Conservation (phyloP, 148 eudicot species). For the Selenicereus undatus region DNA sequence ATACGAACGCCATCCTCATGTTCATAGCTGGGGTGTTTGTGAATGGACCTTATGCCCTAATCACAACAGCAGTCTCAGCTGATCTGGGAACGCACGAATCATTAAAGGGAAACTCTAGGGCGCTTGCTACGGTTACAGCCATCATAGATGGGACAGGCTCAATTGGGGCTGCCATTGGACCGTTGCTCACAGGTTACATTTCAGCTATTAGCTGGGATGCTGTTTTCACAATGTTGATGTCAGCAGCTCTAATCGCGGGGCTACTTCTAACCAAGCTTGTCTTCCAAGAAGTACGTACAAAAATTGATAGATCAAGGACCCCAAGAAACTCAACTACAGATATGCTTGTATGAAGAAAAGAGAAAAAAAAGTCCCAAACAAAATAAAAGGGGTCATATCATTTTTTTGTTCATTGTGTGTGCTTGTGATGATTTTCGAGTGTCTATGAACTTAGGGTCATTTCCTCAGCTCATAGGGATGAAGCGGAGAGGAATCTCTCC, state of each 20-base stretch:
- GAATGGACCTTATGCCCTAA: slow-evolving; percentile 91
- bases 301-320: slow-evolving; percentile 41
- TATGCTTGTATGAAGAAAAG: slow-evolving; percentile 38
- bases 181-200: slow-evolving; percentile 77
- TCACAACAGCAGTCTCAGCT: slow-evolving; percentile 92
- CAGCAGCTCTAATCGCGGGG: slow-evolving; percentile 73
- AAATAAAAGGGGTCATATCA: neutral
- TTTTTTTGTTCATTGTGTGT: slow-evolving; percentile 22
- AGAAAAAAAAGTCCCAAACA: neutral
- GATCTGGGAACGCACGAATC: slow-evolving; percentile 92
- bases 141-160: slow-evolving; percentile 98
- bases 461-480: slow-evolving; percentile 1
- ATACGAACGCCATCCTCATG: slow-evolving; percentile 58
- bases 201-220: slow-evolving; percentile 74
- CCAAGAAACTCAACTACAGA: slow-evolving; percentile 28
- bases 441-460: neutral
- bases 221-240: slow-evolving; percentile 90
- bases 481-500: neutral
- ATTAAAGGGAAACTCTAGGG: slow-evolving; percentile 64
- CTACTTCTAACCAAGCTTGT: slow-evolving; percentile 78
- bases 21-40: slow-evolving; percentile 74
- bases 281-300: slow-evolving; percentile 57
- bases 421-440: slow-evolving; percentile 9
- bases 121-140: slow-evolving; percentile 91
- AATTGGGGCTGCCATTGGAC: slow-evolving; percentile 92